These are phyloP conservation scores for Silene latifolia DNA, from an alignment of 148 eudicot genomes.

Conservation along the genomic window DNA sequence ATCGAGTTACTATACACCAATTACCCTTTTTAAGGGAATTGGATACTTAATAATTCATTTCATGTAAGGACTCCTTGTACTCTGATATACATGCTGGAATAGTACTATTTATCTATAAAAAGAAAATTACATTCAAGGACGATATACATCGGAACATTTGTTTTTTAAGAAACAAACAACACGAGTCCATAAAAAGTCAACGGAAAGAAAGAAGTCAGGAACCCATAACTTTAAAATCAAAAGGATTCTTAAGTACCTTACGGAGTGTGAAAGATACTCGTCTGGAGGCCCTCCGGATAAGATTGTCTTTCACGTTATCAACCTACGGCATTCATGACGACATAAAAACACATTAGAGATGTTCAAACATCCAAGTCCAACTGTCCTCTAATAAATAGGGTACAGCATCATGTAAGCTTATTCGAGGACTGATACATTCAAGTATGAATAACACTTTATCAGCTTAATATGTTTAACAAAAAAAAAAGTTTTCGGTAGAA, in stretches of 20 bases:
- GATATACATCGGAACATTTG: neutral
- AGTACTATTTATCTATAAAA: no score
- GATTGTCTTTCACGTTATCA: conserved; percentile 63
- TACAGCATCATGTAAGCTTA: no score
- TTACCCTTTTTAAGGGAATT: no score
- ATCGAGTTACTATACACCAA: no score
- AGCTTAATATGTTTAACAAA: no score
- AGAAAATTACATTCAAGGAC: neutral
- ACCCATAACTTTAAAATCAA: neutral
- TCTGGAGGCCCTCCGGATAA: conserved; percentile 62
- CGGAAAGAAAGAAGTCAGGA: neutral
- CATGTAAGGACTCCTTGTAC: no score
- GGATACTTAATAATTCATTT: no score
- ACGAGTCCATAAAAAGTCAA: neutral
- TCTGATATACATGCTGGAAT: no score
- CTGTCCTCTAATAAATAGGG: no score
- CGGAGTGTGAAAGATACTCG: conserved; percentile 93
- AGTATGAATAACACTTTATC: no score
- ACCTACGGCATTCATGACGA: conserved; percentile 39
- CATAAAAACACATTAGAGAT: neutral
- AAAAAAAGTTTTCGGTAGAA: no score
- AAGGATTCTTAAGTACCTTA: conserved; percentile 59
- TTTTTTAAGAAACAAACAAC: neutral
- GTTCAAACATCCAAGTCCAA: neutral
- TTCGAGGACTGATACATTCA: no score